Conservation (phyloP, 495 filamentous ascomycete species). For the Neurospora sp. region DNA sequence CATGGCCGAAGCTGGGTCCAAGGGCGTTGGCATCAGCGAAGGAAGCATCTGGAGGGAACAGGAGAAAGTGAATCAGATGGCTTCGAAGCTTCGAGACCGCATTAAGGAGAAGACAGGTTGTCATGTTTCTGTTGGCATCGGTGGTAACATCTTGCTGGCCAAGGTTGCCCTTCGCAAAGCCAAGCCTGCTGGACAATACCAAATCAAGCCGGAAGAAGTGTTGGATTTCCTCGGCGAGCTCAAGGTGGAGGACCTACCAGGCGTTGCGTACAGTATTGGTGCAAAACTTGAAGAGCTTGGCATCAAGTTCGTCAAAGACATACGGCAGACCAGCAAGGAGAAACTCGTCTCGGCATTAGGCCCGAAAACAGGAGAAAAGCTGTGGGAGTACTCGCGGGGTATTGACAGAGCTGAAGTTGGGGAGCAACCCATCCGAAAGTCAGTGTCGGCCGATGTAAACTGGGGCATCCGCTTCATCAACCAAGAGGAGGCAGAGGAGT, state of each 20-base stretch:
- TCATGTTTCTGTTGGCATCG: conserved; percentile 89
- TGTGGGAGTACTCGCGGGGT: conserved; percentile 85
- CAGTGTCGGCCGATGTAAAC: conserved; percentile 91
- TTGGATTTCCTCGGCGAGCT: conserved; percentile 66
- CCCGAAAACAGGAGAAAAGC: conserved; percentile 83
- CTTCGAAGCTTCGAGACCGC: conserved; percentile 49
- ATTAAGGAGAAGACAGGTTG: conserved; percentile 70
- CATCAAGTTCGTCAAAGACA: conserved; percentile 69
- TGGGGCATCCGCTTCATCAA: conserved; percentile 95
- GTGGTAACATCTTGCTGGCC: conserved; percentile 79
- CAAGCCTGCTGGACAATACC: conserved; percentile 88
- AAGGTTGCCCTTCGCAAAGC: conserved; percentile 86
- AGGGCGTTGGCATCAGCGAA: conserved; percentile 58
- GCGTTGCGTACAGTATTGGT: conserved; percentile 77
- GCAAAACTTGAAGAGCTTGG: conserved; percentile 82
- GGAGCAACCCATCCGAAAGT: conserved; percentile 69
- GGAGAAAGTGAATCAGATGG: conserved; percentile 67
- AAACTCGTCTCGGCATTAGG: conserved; percentile 62
- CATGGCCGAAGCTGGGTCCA: conserved; percentile 53
- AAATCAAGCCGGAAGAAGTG: conserved; percentile 70
- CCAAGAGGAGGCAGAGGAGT: conserved; percentile 83
- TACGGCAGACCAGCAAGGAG: conserved; percentile 66
- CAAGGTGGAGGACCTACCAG: conserved; percentile 70
- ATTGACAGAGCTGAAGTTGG: conserved; percentile 84
- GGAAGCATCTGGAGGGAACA: conserved; percentile 75